Base-by-base conservation (phyloP, 805 yeast species). In the Myxozyma udenii region DNA sequence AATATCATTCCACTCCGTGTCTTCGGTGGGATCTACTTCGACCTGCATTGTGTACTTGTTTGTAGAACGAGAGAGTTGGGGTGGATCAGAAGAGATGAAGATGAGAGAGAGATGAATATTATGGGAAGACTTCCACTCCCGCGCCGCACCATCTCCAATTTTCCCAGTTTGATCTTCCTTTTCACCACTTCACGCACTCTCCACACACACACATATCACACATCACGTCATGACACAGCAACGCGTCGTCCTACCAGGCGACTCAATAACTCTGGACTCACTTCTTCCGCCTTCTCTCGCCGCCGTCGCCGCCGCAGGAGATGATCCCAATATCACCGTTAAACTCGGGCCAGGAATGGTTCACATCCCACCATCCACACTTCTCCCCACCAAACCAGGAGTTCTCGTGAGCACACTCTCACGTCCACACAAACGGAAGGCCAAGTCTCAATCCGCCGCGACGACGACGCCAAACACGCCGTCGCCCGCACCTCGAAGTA, bases 1-100 rank as follows among this genome's bases (percentile, higher is more conserved):
- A 60, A 93, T 89, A 68, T 93, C 99, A 66, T 93, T 93, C 62
- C 99, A 93, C 68, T 93, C 98, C 0, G 98, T 93, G 67, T 93
- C 99, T 69, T 93, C 99, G 56, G 79, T 80, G 32, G 96, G 97
- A 69, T 93, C 90, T 48, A 90, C 60, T 39, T 55, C 60, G 38
- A 55, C 60, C 30, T 55, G 57, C 58, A 55, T 53, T 22, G 22
- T 40, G 25, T 11, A 16, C 36, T 36, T 19, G 18, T 30, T 23
- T 19, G 26, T 30, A 43, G n/a, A n/a, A n/a, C n/a, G n/a, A n/a
- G n/a, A n/a, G n/a, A n/a, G 21, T 2, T 43, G 21, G 9, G 12
- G 38, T 4, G n/a, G n/a, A n/a, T n/a, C n/a, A n/a, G n/a, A n/a
- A n/a, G n/a, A n/a, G n/a, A n/a, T n/a, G n/a, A n/a, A n/a, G n/a